These are phyloP conservation scores for Graphilbum fragrans DNA, from an alignment of 2,329 filamentous ascomycete genomes.

Conservation along the genomic window DNA sequence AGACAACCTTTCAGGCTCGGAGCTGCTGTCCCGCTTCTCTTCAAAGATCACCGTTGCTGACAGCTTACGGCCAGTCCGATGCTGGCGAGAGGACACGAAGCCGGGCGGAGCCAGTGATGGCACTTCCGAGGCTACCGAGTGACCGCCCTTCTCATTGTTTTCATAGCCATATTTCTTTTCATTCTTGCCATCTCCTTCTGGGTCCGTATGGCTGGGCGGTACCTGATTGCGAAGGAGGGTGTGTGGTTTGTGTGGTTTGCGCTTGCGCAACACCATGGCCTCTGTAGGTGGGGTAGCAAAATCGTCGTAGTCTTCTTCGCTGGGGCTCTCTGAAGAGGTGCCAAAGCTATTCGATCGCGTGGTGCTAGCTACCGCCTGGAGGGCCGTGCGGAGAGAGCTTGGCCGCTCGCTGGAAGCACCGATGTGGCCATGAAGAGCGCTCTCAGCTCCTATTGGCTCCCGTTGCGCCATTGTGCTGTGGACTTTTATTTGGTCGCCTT, in stretches of 20 bases:
- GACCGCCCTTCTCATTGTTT: too few relatives aligned
- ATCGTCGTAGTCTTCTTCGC: slow-evolving; percentile 34
- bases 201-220: not conserved
- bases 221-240: too few relatives aligned
- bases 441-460: too few relatives aligned
- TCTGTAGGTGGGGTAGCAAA: slow-evolving; percentile 12
- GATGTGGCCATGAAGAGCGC: too few relatives aligned
- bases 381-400: slow-evolving; percentile 12
- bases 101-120: too few relatives aligned
- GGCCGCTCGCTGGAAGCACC: slow-evolving; percentile 4
- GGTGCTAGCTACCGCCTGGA: slow-evolving; percentile 1
- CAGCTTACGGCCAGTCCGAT: slow-evolving; percentile 5
- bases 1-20: not conserved
- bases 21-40: slow-evolving; percentile 1
- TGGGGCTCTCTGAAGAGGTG: slow-evolving; percentile 24
- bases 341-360: slow-evolving; percentile 4
- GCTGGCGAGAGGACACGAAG: not conserved
- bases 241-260: slow-evolving; percentile 4
- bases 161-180: too few relatives aligned
- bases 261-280: slow-evolving; percentile 12
- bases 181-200: too few relatives aligned
- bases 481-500: too few relatives aligned
- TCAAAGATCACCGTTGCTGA: slow-evolving; percentile 12
- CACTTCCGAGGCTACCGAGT: too few relatives aligned
- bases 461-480: too few relatives aligned